phyloP scores from a whole-genome alignment of 352 stramenopile species.

The Discostella stelligera region DNA sequence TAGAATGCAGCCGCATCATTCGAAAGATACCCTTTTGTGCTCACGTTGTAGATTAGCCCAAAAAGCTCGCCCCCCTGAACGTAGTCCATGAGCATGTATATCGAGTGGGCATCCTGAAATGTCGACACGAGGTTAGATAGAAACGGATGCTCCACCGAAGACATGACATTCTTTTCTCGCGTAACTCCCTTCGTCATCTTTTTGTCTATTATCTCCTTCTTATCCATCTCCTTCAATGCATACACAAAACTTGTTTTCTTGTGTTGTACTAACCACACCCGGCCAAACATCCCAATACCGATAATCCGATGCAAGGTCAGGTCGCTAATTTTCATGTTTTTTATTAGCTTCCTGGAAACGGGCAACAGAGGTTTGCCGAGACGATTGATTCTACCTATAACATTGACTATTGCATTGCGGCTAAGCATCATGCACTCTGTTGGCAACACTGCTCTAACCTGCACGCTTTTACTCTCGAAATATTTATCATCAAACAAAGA shows the following conservation, averaged over 20 bases:
- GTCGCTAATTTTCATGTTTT: slow-evolving; percentile 49
- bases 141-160: slow-evolving; percentile 92
- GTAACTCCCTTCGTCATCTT: slow-evolving; percentile 91
- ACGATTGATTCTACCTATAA: slow-evolving; percentile 60
- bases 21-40: slow-evolving; percentile 56
- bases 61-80: slow-evolving; percentile 93
- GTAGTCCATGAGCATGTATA: slow-evolving; percentile 96
- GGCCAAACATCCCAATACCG: slow-evolving; percentile 90
- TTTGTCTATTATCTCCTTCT: slow-evolving; percentile 87
- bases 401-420: slow-evolving; percentile 79
- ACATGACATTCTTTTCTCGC: slow-evolving; percentile 95
- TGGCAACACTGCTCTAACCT: slow-evolving; percentile 34
- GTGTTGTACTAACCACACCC: slow-evolving; percentile 84
- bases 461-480: slow-evolving; percentile 34
- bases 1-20: slow-evolving; percentile 89
- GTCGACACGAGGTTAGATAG: slow-evolving; percentile 92
- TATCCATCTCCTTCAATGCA: slow-evolving; percentile 85
- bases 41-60: slow-evolving; percentile 83
- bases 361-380: slow-evolving; percentile 36
- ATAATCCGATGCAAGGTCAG: slow-evolving; percentile 45
- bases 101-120: slow-evolving; percentile 88
- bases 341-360: slow-evolving; percentile 47
- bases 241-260: slow-evolving; percentile 84
- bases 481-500: slow-evolving; percentile 44
- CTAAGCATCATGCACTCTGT: slow-evolving; percentile 48